Evolutionary conservation across 306 rosid genomes (phyloP).

Genomic region (Sophora flavescens): DNA sequence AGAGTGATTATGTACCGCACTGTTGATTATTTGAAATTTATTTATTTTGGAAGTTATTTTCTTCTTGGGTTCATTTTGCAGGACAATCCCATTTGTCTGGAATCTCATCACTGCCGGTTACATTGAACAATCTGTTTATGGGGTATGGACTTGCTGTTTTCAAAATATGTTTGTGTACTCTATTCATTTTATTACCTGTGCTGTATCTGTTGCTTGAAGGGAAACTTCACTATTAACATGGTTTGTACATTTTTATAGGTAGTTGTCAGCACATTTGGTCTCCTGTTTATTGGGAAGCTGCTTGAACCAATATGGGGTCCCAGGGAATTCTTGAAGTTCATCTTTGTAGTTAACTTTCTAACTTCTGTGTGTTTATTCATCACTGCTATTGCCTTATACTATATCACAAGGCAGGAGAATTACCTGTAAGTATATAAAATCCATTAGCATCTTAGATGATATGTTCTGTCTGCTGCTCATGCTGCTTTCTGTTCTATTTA

Average conservation of each 20-base stretch:
- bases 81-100: conserved; percentile 95
- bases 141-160: conserved; percentile 59
- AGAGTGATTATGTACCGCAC: not conserved
- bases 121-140: conserved; percentile 74
- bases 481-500: conserved; percentile 22
- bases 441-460: conserved; percentile 23
- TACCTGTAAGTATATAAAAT: conserved; percentile 77
- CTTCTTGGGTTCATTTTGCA: conserved; percentile 49
- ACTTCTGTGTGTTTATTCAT: conserved; percentile 76
- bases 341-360: conserved; percentile 80
- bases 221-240: not conserved
- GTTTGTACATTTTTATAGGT: conserved; percentile 59
- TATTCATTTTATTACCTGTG: not conserved
- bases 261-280: conserved; percentile 69
- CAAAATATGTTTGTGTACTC: not conserved
- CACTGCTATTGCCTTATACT: conserved; percentile 87
- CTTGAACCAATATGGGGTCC: conserved; percentile 95
- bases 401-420: conserved; percentile 71
- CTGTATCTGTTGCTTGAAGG: conserved; percentile 2
- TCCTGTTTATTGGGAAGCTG: conserved; percentile 83
- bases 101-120: conserved; percentile 84
- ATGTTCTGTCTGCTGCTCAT: conserved; percentile 23
- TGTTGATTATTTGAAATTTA: not conserved
- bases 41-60: conserved; percentile 10
- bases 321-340: conserved; percentile 89